Percentiles rank a stretch among this genome's conserved stretches.
Evolutionary conservation across 164 flowering plant genomes (phyloP).

Genomic region (Berberis thunbergii): DNA sequence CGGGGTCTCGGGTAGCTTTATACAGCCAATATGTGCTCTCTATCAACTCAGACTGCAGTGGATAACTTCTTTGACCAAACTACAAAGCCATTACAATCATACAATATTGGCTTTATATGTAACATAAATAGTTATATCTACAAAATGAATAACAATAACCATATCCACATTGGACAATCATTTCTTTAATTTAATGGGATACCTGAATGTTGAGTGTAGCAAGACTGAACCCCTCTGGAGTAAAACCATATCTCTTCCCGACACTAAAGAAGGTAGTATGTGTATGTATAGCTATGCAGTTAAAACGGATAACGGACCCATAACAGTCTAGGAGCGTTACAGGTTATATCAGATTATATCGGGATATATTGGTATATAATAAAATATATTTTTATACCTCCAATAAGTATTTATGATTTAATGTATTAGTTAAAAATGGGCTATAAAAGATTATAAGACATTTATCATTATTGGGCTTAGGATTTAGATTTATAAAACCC

Average conservation of each 20-base stretch:
- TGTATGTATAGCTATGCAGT: constrained; percentile 28
- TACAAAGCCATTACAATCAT: constrained; percentile 18
- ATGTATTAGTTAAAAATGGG: no score
- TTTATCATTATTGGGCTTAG: no score
- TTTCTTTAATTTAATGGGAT: constrained; percentile 11
- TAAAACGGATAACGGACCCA: no score
- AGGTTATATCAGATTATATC: no score
- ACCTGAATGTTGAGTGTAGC: constrained; percentile 95
- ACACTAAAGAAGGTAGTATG: constrained; percentile 94
- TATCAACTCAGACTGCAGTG: constrained; percentile 87
- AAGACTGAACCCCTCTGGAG: constrained; percentile 98
- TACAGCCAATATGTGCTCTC: constrained; percentile 99
- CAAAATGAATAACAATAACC: not conserved
- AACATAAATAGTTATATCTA: not conserved
- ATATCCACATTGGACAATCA: not conserved
- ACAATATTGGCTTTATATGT: not conserved
- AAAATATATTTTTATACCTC: no score
- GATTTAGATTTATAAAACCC: no score
- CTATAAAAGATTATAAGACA: no score
- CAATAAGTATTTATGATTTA: no score
- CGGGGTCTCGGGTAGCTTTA: constrained; percentile 92
- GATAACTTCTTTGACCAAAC: constrained; percentile 95
- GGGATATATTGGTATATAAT: no score
- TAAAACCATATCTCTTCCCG: constrained; percentile 95
- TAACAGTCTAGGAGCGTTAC: no score